Percentiles rank a stretch among this genome's conserved stretches.
phyloP scores from a whole-genome alignment of 495 filamentous ascomycete genomes.

The Penicillium longicatenatum region DNA sequence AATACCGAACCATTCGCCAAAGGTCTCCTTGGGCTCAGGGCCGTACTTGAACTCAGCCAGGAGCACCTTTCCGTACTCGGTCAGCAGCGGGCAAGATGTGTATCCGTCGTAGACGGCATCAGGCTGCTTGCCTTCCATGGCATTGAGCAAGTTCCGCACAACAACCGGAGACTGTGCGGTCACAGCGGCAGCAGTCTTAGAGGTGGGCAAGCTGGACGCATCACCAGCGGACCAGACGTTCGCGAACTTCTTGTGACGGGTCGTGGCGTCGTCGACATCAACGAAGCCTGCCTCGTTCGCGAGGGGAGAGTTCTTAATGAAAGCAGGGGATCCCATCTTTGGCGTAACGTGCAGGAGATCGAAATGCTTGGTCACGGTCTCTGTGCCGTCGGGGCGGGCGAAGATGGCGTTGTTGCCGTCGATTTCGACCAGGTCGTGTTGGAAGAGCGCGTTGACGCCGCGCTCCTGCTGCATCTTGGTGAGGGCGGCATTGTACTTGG shows the following conservation, averaged over 20 bases:
- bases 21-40: slow-evolving; percentile 71
- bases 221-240: slow-evolving; percentile 74
- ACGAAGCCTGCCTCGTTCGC: slow-evolving; percentile 65
- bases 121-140: slow-evolving; percentile 56
- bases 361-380: slow-evolving; percentile 53
- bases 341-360: slow-evolving; percentile 63
- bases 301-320: slow-evolving; percentile 57
- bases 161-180: slow-evolving; percentile 64
- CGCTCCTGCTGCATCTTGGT: slow-evolving; percentile 63
- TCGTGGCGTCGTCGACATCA: slow-evolving; percentile 62
- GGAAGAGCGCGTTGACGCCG: slow-evolving; percentile 65
- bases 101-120: slow-evolving; percentile 64
- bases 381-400: slow-evolving; percentile 44
- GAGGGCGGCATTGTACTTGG: slow-evolving; percentile 64
- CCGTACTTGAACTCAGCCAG: slow-evolving; percentile 75
- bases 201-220: slow-evolving; percentile 65
- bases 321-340: slow-evolving; percentile 63
- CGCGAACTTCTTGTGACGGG: slow-evolving; percentile 60
- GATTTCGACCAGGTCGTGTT: slow-evolving; percentile 64
- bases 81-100: slow-evolving; percentile 68
- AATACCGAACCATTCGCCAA: slow-evolving; percentile 54
- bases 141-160: slow-evolving; percentile 54
- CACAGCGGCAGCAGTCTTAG: slow-evolving; percentile 69
- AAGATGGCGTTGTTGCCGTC: slow-evolving; percentile 61
- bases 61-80: slow-evolving; percentile 66